Evolutionary conservation across 2,329 filamentous ascomycete species (phyloP).

Genomic region (Ophiocordyceps camponoti-leonardi): DNA sequence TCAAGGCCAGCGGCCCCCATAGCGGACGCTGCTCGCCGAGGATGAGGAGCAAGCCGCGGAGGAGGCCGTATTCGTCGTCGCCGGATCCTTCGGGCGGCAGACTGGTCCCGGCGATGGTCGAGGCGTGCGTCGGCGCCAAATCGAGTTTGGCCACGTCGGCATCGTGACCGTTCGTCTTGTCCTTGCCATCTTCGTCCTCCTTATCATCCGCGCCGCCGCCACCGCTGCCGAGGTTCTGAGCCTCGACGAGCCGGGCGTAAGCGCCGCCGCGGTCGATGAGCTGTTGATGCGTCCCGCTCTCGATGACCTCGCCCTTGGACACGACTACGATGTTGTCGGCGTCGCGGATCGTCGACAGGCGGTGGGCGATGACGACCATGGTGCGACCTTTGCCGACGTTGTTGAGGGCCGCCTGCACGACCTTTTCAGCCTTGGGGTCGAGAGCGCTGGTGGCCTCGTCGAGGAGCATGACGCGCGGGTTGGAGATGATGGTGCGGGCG

Average conservation of each 20-base stretch:
- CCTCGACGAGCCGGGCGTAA: slow-evolving; percentile 32
- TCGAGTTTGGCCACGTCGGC: slow-evolving; percentile 10
- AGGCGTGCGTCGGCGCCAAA: slow-evolving; percentile 6
- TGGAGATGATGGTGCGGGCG: slow-evolving; percentile 46
- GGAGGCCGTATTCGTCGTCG: slow-evolving; percentile 8
- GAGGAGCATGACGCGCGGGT: slow-evolving; percentile 45
- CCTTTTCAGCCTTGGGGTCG: slow-evolving; percentile 25
- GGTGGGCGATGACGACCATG: slow-evolving; percentile 48
- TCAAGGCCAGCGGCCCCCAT: slow-evolving; percentile 8
- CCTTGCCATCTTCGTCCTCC: slow-evolving; percentile 2
- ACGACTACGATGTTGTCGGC: slow-evolving; percentile 52
- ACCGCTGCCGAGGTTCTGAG: slow-evolving; percentile 19
- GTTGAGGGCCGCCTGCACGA: slow-evolving; percentile 39
- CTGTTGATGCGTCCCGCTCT: slow-evolving; percentile 44
- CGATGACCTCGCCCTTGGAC: slow-evolving; percentile 37
- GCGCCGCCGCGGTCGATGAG: slow-evolving; percentile 29
- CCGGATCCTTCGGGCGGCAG: neutral
- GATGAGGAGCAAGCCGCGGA: slow-evolving; percentile 13
- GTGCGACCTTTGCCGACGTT: slow-evolving; percentile 38
- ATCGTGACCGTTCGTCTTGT: slow-evolving; percentile 3
- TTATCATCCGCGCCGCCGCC: slow-evolving; percentile 3
- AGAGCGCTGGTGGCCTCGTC: slow-evolving; percentile 52
- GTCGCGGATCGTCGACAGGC: slow-evolving; percentile 38
- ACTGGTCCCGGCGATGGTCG: slow-evolving; percentile 6
- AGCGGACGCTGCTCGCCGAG: slow-evolving; percentile 13